phyloP scores from a whole-genome alignment of 1,284 basidiomycete genomes.

The Boletellus dicymbophilus region DNA sequence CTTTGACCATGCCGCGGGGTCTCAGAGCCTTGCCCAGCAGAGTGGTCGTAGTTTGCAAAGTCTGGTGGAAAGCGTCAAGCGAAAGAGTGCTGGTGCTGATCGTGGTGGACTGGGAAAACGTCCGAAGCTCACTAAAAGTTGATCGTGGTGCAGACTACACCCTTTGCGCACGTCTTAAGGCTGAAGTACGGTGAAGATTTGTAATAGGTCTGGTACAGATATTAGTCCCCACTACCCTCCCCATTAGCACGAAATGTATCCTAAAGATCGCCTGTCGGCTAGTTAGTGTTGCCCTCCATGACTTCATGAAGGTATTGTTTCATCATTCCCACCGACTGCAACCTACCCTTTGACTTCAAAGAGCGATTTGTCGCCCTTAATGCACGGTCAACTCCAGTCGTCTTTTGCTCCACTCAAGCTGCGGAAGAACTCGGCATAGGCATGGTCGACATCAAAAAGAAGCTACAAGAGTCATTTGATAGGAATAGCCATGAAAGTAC shows the following conservation, averaged over 20 bases:
- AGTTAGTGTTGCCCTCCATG: no score
- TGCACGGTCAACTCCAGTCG: constrained; percentile 28
- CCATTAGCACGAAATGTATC: no score
- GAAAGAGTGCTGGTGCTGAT: constrained; percentile 54
- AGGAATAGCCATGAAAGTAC: neutral
- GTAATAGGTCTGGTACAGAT: no score
- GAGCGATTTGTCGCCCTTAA: no score
- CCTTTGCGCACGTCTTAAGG: no score
- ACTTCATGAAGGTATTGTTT: no score
- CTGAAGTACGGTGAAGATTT: no score
- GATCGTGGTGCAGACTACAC: no score
- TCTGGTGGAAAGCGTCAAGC: constrained; percentile 85
- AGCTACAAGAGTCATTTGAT: constrained; percentile 51
- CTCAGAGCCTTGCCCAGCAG: constrained; percentile 8
- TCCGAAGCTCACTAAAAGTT: constrained; percentile 41
- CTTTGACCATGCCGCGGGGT: constrained; percentile 4
- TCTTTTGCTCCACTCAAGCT: constrained; percentile 60
- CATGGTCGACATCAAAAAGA: constrained; percentile 95
- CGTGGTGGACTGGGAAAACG: constrained; percentile 51
- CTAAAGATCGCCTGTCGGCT: no score
- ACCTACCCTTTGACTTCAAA: no score
- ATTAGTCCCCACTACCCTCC: no score
- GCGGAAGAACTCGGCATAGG: constrained; percentile 95
- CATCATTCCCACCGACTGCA: no score
- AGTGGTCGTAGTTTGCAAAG: constrained; percentile 51